phyloP scores from a whole-genome alignment of 108 stramenopile species.

The Cyclotella sp. region DNA sequence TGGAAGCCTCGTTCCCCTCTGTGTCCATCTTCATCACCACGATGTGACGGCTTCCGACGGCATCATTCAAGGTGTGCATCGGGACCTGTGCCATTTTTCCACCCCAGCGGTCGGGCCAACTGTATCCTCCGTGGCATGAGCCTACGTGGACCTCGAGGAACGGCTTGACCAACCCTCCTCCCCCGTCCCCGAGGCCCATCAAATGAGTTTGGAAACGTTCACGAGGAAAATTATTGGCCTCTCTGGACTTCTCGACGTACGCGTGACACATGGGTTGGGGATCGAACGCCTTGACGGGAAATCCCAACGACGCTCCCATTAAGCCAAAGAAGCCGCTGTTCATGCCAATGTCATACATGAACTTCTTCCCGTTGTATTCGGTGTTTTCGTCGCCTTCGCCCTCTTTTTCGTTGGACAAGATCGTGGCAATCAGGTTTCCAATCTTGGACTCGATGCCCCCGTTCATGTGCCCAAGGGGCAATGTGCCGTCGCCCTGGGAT shows the following conservation, averaged over 20 bases:
- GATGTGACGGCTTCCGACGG: not conserved
- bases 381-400: too few relatives aligned
- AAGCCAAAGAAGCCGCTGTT: slow-evolving; percentile 1
- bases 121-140: not conserved
- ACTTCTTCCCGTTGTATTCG: too few relatives aligned
- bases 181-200: slow-evolving; percentile 3
- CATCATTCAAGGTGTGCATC: not conserved
- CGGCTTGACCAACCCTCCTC: not conserved
- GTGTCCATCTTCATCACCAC: slow-evolving; percentile 6
- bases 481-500: slow-evolving; percentile 6
- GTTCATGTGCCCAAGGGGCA: not conserved
- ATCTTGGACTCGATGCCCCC: slow-evolving; percentile 1
- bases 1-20: slow-evolving; percentile 1
- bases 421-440: not conserved
- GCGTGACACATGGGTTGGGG: not conserved
- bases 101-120: not conserved
- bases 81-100: not conserved
- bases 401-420: not conserved
- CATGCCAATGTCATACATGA: not conserved
- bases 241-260: not conserved
- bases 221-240: not conserved
- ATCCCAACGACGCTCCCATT: slow-evolving; percentile 5
- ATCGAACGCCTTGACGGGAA: not conserved
- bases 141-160: not conserved
- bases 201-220: not conserved